A percentile compares a stretch with the other conserved stretches of the same genome.
These are phyloP conservation scores for Pestalotiopsis sp. DNA, from an alignment of 2,329 filamentous ascomycete species.

Conservation along the genomic window DNA sequence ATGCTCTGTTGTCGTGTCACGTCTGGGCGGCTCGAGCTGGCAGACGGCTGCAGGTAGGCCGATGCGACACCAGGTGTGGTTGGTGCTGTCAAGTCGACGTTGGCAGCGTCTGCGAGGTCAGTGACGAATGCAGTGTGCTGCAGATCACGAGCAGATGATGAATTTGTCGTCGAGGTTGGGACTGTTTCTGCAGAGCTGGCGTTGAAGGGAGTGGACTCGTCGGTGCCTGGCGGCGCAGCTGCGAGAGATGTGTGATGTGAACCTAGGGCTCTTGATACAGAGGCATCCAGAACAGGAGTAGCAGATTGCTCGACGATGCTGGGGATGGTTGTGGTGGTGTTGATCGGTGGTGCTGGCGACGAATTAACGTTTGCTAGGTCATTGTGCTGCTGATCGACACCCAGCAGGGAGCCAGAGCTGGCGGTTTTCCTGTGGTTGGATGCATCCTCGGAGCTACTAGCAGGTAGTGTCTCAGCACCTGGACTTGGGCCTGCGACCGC, in stretches of 20 bases:
- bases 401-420: conserved; percentile 19
- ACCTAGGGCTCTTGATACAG: not conserved
- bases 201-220: not conserved
- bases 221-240: not conserved
- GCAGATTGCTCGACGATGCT: conserved; percentile 37
- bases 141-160: not conserved
- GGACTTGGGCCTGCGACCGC: conserved; percentile 1
- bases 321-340: conserved; percentile 28
- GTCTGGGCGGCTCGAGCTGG: conserved; percentile 28
- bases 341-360: conserved; percentile 14
- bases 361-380: conserved; percentile 20
- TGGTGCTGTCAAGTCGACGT: conserved; percentile 18
- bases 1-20: conserved; percentile 47
- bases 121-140: conserved; percentile 13
- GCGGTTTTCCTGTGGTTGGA: conserved; percentile 13
- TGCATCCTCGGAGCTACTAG: not conserved
- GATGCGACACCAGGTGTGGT: conserved; percentile 14
- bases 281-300: not conserved
- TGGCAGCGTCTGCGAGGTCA: conserved; percentile 18
- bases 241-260: not conserved
- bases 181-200: not conserved
- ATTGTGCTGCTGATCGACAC: conserved; percentile 38
- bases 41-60: conserved; percentile 18
- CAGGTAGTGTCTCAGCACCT: not conserved
- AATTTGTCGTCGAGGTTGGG: not conserved